Base-by-base conservation (phyloP, 1,284 basidiomycete species). In the Tilletia indica region DNA sequence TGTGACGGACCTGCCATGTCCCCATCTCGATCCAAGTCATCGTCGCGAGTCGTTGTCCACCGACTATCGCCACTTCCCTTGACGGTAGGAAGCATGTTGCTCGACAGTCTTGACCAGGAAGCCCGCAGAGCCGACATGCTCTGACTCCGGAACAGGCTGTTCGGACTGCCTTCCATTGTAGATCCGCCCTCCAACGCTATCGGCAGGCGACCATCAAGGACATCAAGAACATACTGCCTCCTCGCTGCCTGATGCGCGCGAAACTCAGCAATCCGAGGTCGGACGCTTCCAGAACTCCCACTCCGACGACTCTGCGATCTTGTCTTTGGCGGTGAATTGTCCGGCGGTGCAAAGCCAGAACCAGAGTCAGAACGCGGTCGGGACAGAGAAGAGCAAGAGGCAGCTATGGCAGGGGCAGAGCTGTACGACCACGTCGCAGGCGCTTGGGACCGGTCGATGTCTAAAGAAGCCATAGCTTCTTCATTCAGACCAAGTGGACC, bases 251-350 rank as follows among this genome's bases (percentile, higher is more conserved):
- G 51, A 25, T 54, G 51, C 6, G 51, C 51, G 51, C 51, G 51
- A 54, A 54, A 54, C 6, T 54, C 51, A 4, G 51, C 51, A 54
- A 54, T 54, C 6, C 51, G 51, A 19, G 51, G 51, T 54, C 51
- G 51, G 51, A 54, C 51, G n/a, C 51, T 25, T 8, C 51, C 16
- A 25, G 6, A 11, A 19, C 51, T 25, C 12, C 51, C 51, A 19
- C 11, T 6, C 19, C 51, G 19, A n/a, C 47, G 12, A 54, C 16
- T 19, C 51, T 54, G 51, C 51, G 19, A 54, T 6, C 19, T 11
- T 25, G 51, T 19, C 51, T 54, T 11, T 25, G 51, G 16, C 51
- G 51, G 51, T 25, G 51, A 54, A 6, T 25, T n/a, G 12, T 54
- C 12, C 16, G 51, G 16, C 51, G 51, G 51, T 25, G 51, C 12